These are phyloP conservation scores for Globomyces sp. DNA, from an alignment of 371 early-diverging fungal genomes.

Conservation along the genomic window DNA sequence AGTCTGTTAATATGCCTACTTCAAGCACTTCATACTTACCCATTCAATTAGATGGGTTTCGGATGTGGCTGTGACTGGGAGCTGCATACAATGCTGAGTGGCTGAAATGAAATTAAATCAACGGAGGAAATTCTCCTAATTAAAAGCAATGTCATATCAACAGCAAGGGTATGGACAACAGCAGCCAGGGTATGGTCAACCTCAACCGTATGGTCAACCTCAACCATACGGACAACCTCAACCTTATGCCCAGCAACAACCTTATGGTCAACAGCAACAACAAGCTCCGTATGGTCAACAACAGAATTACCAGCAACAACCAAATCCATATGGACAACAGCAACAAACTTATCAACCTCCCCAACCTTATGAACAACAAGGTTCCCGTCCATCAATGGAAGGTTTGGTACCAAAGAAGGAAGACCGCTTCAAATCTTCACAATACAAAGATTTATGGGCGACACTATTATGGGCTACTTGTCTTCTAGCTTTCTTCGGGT, in stretches of 20 bases:
- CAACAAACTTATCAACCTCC: neutral
- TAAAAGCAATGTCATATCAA: too few species aligned
- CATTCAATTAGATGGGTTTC: too few species aligned
- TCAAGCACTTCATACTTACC: too few species aligned
- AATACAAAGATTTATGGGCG: slow-evolving; percentile 55
- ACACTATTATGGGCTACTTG: slow-evolving; percentile 45
- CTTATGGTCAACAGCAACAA: slow-evolving; percentile 15
- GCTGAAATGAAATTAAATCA: too few species aligned
- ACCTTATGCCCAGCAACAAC: slow-evolving; percentile 10
- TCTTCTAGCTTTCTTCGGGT: slow-evolving; percentile 44
- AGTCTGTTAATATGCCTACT: too few species aligned
- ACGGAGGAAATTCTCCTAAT: too few species aligned
- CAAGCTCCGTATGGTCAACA: slow-evolving; percentile 9
- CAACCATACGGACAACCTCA: slow-evolving; percentile 16
- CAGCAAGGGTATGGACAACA: neutral
- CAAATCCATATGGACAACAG: neutral
- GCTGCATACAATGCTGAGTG: too few species aligned
- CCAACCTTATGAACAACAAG: slow-evolving; percentile 4
- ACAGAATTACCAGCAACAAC: neutral
- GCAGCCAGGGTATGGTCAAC: slow-evolving; percentile 15
- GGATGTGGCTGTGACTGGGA: too few species aligned
- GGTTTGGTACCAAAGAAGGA: slow-evolving; percentile 20
- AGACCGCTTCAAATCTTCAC: slow-evolving; percentile 10
- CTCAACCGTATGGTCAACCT: slow-evolving; percentile 8
- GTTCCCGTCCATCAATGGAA: neutral